Evolutionary conservation across 1,284 basidiomycete species (phyloP), one percentile per base, ranked within the genome.

Genomic region (Trametes hirsuta): DNA sequence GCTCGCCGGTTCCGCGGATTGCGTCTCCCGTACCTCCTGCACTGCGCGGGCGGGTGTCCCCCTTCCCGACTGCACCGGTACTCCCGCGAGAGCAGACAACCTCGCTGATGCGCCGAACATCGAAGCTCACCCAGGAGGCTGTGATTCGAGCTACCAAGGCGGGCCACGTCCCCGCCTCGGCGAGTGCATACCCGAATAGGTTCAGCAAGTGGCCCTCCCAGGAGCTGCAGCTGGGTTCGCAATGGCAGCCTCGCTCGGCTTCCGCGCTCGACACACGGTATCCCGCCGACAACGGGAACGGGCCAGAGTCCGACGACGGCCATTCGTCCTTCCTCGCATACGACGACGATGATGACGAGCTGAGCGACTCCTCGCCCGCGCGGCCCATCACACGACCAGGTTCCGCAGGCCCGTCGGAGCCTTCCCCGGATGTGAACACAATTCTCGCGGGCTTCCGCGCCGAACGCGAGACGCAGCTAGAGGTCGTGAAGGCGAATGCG

Each of bases 31-130:
- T 64, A 9, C 70, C 74, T 15, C 63, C 63, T 15, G 74, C 76
- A 24, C 76, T 79, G 61, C 76, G 83, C 11, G 84, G 83, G 3
- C 76, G 78, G 35, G 78, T 82, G 62, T 67, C 76, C 6, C 82
- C 84, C 1, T 85, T 85, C 75, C 83, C 84, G 18, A 61, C 76
- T 15, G 72, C 72, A n/a, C 79, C 81, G 4, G 59, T 75, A 34
- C 62, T 72, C 10, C 66, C 70, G 21, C 68, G 61, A 21, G 64
- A 66, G 21, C 69, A 72, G 47, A 66, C 68, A n/a, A 55, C 65
- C 6, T 55, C 63, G 42, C 64, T 71, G 47, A 61, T 70, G 52
- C 61, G 69, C 40, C 62, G 65, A 46, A 68, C 71, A 42, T 63
- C 64, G 49, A 59, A 59, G 61, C 60, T 66, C 9, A 57, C 66